These are phyloP conservation scores for Cyclotella baltica DNA, from an alignment of 108 stramenopile genomes.

Conservation along the genomic window DNA sequence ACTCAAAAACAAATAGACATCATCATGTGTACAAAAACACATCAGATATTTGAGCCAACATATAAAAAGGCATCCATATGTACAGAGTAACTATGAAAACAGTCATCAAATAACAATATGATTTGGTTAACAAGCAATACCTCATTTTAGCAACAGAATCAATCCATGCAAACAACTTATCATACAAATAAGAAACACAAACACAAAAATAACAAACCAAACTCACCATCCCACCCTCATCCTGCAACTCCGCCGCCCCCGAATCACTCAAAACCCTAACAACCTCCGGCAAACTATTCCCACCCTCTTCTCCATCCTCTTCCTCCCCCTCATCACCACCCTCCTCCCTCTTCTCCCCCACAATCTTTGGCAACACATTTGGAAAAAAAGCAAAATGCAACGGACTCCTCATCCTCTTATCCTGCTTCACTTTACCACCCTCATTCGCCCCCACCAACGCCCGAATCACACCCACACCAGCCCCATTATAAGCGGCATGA, in stretches of 20 bases:
- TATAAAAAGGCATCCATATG: no score
- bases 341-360: conserved; percentile 14
- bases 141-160: no score
- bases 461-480: conserved; percentile 26
- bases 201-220: no score
- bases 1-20: no score
- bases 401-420: conserved; percentile 46
- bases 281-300: conserved; percentile 47
- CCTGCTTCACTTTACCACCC: conserved; percentile 38
- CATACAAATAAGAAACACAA: no score
- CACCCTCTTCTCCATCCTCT: conserved; percentile 35
- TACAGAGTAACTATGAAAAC: no score
- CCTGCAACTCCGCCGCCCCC: conserved; percentile 55
- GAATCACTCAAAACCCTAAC: conserved; percentile 47
- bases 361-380: conserved; percentile 19
- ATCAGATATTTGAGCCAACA: no score
- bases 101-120: no score
- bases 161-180: no score
- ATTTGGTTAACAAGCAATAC: no score
- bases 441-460: conserved; percentile 32
- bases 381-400: conserved; percentile 56
- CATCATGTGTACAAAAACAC: no score
- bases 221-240: conserved; percentile 62
- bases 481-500: conserved; percentile 55
- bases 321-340: conserved; percentile 17